These are phyloP conservation scores for Rhinocladiella similis DNA, from an alignment of 2,329 filamentous ascomycete genomes.

Conservation along the genomic window DNA sequence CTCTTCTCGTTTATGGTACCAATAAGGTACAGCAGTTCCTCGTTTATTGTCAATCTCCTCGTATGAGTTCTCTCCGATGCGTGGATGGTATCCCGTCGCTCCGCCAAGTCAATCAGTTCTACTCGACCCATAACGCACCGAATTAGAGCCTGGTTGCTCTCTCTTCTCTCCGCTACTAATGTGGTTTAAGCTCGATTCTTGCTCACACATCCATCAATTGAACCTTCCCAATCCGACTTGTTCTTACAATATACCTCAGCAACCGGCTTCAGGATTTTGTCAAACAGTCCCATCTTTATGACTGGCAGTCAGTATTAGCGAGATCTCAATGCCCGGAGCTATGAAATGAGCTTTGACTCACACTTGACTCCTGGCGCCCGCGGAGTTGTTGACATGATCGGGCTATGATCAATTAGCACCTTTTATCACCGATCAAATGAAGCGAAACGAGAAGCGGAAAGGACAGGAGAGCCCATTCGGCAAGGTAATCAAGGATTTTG, in stretches of 20 bases:
- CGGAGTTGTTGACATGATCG: constrained; percentile 5
- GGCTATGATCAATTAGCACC: constrained; percentile 1
- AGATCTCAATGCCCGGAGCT: too few relatives aligned
- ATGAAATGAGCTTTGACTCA: not conserved
- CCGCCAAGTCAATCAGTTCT: too few relatives aligned
- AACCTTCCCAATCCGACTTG: constrained; percentile 13
- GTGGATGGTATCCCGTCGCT: too few relatives aligned
- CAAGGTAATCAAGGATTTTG: not conserved
- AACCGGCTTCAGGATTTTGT: constrained; percentile 9
- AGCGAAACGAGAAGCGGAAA: not conserved
- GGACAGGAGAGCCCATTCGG: not conserved
- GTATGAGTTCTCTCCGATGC: too few relatives aligned
- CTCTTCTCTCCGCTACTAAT: not conserved
- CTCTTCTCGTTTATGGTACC: too few relatives aligned
- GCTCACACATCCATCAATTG: constrained; percentile 3
- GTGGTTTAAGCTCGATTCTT: not conserved
- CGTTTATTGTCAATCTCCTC: too few relatives aligned
- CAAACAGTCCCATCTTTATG: constrained; percentile 21
- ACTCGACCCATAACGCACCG: too few relatives aligned
- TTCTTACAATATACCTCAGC: constrained; percentile 17
- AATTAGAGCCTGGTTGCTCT: too few relatives aligned
- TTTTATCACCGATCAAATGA: not conserved
- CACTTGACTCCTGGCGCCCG: constrained; percentile 5
- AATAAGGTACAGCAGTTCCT: too few relatives aligned
- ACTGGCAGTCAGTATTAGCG: constrained; percentile 6